Evolutionary conservation across 2,329 filamentous ascomycete genomes (phyloP).

Genomic region (Cladosporium phlei): DNA sequence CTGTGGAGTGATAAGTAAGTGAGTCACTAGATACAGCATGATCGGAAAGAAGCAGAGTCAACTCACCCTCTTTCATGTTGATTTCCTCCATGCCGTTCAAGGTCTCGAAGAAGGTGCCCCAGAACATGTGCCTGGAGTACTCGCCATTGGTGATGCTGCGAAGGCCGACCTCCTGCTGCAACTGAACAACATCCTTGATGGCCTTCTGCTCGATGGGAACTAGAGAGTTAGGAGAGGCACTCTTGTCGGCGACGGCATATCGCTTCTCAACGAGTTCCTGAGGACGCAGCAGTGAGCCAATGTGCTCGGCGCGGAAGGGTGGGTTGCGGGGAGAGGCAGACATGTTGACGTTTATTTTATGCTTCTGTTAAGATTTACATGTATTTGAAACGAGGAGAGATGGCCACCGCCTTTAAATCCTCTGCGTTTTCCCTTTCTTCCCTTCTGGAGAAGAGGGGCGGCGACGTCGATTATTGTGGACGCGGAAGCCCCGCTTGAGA

Average conservation of each 20-base stretch:
- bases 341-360: slow-evolving; percentile 19
- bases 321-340: slow-evolving; percentile 39
- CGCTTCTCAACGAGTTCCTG: slow-evolving; percentile 57
- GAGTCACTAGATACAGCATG: too few relatives aligned
- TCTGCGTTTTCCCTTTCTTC: not conserved
- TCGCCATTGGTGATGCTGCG: slow-evolving; percentile 32
- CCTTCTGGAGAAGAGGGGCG: slow-evolving; percentile 8
- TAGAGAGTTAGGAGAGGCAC: slow-evolving; percentile 23
- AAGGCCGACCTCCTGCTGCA: slow-evolving; percentile 31
- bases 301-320: slow-evolving; percentile 67
- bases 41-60: too few relatives aligned
- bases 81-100: slow-evolving; percentile 46
- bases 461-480: not conserved
- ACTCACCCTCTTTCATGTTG: slow-evolving; percentile 31
- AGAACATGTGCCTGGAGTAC: slow-evolving; percentile 30
- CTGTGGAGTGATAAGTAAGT: too few relatives aligned
- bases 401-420: not conserved
- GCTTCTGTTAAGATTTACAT: not conserved
- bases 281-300: slow-evolving; percentile 66
- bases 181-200: slow-evolving; percentile 29
- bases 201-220: slow-evolving; percentile 30
- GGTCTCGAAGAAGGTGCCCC: slow-evolving; percentile 33
- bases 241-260: slow-evolving; percentile 40
- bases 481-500: not conserved
- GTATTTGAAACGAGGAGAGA: not conserved